Evolutionary conservation across 495 filamentous ascomycete species (phyloP).

Genomic region (Recurvomyces mirabilis): DNA sequence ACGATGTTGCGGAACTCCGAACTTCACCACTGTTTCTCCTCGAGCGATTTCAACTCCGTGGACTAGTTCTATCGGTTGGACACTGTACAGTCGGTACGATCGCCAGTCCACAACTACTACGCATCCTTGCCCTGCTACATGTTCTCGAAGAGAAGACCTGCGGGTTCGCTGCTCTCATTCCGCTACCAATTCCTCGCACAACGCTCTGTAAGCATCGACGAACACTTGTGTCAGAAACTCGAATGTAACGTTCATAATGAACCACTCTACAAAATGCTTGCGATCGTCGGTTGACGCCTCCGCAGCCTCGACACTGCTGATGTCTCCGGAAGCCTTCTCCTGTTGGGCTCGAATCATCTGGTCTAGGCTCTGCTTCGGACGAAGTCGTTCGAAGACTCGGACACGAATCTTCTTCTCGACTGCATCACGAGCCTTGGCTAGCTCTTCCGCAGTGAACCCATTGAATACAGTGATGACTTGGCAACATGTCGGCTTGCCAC

Average conservation of each 20-base stretch:
- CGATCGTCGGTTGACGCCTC: neutral
- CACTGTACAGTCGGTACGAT: too few relatives aligned
- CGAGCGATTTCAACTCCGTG: too few relatives aligned
- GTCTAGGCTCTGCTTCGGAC: slow-evolving; percentile 10
- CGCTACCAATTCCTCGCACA: slow-evolving; percentile 13
- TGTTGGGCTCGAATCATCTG: neutral
- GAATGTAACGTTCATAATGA: slow-evolving; percentile 7
- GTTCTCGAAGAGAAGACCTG: too few relatives aligned
- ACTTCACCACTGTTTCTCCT: too few relatives aligned
- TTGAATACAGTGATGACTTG: slow-evolving; percentile 9
- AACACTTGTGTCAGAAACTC: slow-evolving; percentile 9
- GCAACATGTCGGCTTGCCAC: slow-evolving; percentile 10
- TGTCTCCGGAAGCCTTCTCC: neutral
- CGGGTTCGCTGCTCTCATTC: too few relatives aligned
- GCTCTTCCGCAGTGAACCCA: slow-evolving; percentile 10
- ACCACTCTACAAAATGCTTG: slow-evolving; percentile 12
- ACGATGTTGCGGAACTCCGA: too few relatives aligned
- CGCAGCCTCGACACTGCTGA: neutral
- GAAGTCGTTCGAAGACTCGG: slow-evolving; percentile 7
- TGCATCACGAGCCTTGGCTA: slow-evolving; percentile 6
- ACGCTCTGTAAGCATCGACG: slow-evolving; percentile 13
- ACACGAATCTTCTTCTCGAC: slow-evolving; percentile 5
- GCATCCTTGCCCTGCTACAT: too few relatives aligned
- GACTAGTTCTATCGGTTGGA: too few relatives aligned
- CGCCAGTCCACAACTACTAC: too few relatives aligned